Evolutionary conservation across 306 rosid genomes (phyloP).

Genomic region (Medicago arabica): DNA sequence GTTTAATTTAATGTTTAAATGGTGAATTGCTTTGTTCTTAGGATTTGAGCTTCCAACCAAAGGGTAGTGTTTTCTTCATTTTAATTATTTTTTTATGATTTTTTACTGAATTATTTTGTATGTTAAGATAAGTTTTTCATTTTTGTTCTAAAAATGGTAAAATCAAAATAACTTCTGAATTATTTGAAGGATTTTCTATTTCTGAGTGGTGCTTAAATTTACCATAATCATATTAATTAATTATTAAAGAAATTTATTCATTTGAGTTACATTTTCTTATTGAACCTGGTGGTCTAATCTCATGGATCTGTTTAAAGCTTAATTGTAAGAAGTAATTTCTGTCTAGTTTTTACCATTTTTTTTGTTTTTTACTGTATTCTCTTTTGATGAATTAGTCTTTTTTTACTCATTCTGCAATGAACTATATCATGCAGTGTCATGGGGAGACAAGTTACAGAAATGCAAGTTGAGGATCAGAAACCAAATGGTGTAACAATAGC

Average conservation of each 20-base stretch:
- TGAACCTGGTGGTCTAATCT: constrained; percentile 3
- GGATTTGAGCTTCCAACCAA: constrained; percentile 7
- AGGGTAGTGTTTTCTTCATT: background rate
- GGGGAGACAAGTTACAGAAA: constrained; percentile 86
- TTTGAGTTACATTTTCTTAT: background rate
- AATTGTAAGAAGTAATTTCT: background rate
- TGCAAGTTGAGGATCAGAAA: constrained; percentile 54
- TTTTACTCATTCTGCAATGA: constrained; percentile 33
- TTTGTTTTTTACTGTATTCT: background rate
- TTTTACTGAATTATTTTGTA: background rate
- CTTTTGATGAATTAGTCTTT: background rate
- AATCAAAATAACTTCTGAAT: constrained; percentile 6
- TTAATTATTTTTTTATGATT: background rate
- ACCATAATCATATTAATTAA: background rate
- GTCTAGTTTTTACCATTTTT: constrained; percentile 18
- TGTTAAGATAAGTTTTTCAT: background rate
- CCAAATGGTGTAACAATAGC: constrained; percentile 49
- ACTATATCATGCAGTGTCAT: constrained; percentile 63
- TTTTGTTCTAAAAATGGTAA: no score
- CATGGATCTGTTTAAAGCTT: constrained; percentile 41
- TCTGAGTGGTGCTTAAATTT: background rate
- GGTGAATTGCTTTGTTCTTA: constrained; percentile 16
- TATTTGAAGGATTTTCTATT: background rate
- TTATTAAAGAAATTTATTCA: background rate
- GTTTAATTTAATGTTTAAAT: constrained; percentile 2